Evolutionary conservation across 371 early-diverging fungal genomes (phyloP), one percentile per base, ranked within the genome.

Genomic region (Batrachochytrium dendrobatidis): DNA sequence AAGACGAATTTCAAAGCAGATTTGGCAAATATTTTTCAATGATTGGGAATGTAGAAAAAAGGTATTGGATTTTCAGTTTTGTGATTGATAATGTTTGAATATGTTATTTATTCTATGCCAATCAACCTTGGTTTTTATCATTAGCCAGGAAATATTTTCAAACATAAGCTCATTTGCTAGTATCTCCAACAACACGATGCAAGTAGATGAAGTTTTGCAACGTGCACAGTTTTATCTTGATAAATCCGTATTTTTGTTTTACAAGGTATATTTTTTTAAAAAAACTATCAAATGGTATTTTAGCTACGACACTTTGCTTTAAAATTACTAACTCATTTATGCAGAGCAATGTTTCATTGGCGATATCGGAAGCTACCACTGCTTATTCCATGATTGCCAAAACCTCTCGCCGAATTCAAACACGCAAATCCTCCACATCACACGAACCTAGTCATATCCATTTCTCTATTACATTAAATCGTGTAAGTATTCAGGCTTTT

Each of bases 21-120:
- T 77, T 79, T 60, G 58, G 77, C 5, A 58, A 68, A 1, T 80
- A 82, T 60, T 54, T 80, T 7, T 62, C 70, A 10, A 52, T 31
- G 2, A 65, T 77, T 26, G 76, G 77, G 6, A 68, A 80, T 29
- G 30, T 62, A 3, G 74, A 74, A 4, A 69, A 71, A 48, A 73
- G 76, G 61, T 66, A 33, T 12, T 39, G 39, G 28, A 56, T 43
- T 15, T 48, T 4, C 48, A 53, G 50, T 33, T 34, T 58, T 34
- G 26, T 12, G 39, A 26, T 10, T 24, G 30, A 55, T 39, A 20
- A 15, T 39, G 39, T 39, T 39, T 39, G 39, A 15, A 17, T 39
- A 20, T 39, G 15, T 39, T 39, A n/a, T n/a, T n/a, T n/a, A n/a
- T n/a, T n/a, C n/a, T n/a, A n/a, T n/a, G n/a, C n/a, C n/a, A n/a